These are phyloP conservation scores for Fusarium armeniacum DNA, from an alignment of 2,329 filamentous ascomycete genomes.

Conservation along the genomic window DNA sequence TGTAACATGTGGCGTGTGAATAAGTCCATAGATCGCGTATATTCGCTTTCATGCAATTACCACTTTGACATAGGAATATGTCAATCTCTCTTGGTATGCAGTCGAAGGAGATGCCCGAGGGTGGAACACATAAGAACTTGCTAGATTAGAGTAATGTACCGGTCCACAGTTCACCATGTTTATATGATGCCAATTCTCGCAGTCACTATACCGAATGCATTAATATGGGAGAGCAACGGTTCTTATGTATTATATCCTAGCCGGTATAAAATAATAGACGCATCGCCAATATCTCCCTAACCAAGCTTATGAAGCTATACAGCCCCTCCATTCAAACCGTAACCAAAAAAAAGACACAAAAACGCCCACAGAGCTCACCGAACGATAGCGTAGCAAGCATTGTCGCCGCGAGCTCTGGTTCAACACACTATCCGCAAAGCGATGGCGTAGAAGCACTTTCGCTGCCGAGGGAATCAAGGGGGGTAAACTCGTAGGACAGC, in stretches of 20 bases:
- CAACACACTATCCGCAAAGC: conserved; percentile 66
- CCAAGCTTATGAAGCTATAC: conserved; percentile 3
- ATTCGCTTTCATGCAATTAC: background rate
- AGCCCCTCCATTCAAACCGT: background rate
- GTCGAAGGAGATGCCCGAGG: background rate
- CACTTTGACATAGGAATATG: too few relatives aligned
- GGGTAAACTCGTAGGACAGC: conserved; percentile 59
- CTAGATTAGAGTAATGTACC: background rate
- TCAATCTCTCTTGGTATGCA: too few relatives aligned
- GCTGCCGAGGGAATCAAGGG: conserved; percentile 60
- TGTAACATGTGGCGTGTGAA: background rate
- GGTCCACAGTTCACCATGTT: background rate
- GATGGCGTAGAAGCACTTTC: conserved; percentile 70
- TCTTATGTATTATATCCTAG: conserved; percentile 27
- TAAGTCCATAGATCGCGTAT: background rate
- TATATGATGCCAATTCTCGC: too few relatives aligned
- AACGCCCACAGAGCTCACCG: conserved; percentile 63
- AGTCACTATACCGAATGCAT: background rate
- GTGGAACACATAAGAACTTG: background rate
- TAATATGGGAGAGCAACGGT: conserved; percentile 32
- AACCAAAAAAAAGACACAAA: conserved; percentile 52
- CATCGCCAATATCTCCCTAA: conserved; percentile 5
- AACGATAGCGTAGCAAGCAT: conserved; percentile 68
- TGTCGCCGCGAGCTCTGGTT: conserved; percentile 65
- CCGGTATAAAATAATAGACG: conserved; percentile 2